Evolutionary conservation across 176 grass and related monocot genomes (phyloP).

Genomic region (Carex cristatella): DNA sequence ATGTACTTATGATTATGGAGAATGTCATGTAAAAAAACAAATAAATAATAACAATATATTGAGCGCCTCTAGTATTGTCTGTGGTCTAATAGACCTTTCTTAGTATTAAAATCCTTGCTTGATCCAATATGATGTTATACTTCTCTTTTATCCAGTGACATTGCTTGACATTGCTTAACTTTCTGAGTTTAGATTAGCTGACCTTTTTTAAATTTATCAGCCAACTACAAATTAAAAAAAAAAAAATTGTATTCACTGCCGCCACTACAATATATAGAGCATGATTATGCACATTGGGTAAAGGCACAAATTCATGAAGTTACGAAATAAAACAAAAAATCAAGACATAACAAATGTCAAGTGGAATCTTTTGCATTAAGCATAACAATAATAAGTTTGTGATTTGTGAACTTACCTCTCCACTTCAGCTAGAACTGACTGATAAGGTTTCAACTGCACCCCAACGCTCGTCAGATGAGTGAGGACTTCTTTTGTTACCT

Average conservation of each 20-base stretch:
- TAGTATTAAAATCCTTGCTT: not conserved
- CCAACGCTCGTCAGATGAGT: slow-evolving; percentile 58
- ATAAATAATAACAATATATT: not conserved
- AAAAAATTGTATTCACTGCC: not conserved
- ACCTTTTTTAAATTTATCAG: not conserved
- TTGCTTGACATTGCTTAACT: not conserved
- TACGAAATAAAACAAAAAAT: not conserved
- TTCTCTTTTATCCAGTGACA: not conserved
- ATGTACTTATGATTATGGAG: not conserved
- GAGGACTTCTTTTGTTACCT: slow-evolving; percentile 57
- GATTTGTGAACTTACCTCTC: slow-evolving; percentile 46
- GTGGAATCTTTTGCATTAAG: not conserved
- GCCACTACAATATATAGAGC: not conserved
- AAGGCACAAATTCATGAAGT: not conserved
- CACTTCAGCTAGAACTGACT: slow-evolving; percentile 63
- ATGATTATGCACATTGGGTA: not conserved
- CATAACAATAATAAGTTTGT: not conserved
- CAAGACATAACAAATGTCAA: not conserved
- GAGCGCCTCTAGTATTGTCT: not conserved
- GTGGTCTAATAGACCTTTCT: not conserved
- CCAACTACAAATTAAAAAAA: not conserved
- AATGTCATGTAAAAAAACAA: not conserved
- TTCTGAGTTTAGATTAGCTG: not conserved
- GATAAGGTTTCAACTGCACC: slow-evolving; percentile 74
- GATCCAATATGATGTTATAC: not conserved